phyloP scores from a whole-genome alignment of 768 basidiomycete genomes.

The Hericium coralloides region DNA sequence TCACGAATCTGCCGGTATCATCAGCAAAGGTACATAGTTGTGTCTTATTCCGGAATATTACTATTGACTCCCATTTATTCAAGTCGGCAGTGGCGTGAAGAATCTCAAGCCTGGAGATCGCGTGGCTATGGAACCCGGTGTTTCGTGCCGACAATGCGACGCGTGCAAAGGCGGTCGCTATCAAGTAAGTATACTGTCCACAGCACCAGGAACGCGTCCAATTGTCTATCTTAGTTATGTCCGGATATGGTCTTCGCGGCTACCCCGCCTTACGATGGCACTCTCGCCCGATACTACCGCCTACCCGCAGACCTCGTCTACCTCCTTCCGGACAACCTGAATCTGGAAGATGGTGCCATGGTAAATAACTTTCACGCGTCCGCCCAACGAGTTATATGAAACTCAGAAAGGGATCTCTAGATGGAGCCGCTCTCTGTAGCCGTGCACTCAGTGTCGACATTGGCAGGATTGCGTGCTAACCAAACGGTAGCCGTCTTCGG shows the following conservation, averaged over 20 bases:
- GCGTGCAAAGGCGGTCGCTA: conserved; percentile 79
- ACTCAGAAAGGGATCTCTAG: conserved; percentile 27
- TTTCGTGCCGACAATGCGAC: conserved; percentile 77
- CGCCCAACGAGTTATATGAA: neutral
- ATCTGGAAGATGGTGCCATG: conserved; percentile 93
- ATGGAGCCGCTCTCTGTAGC: conserved; percentile 94
- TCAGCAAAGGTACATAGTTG: conserved; percentile 46
- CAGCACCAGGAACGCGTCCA: neutral
- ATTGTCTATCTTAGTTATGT: conserved; percentile 49
- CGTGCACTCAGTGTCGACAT: conserved; percentile 75
- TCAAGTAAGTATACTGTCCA: conserved; percentile 37
- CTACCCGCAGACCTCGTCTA: conserved; percentile 83
- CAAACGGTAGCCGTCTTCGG: conserved; percentile 82
- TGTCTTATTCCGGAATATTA: neutral
- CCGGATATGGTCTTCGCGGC: conserved; percentile 83
- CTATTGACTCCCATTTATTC: neutral
- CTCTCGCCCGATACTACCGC: conserved; percentile 78
- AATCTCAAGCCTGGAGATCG: conserved; percentile 74
- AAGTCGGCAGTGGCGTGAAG: conserved; percentile 72
- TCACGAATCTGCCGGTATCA: conserved; percentile 83
- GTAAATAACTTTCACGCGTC: conserved; percentile 27
- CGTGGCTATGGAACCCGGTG: conserved; percentile 89
- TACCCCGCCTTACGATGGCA: conserved; percentile 90
- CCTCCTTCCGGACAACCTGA: conserved; percentile 71
- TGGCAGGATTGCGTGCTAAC: conserved; percentile 63